A percentile compares a stretch with the other conserved stretches of the same genome.
phyloP scores from a whole-genome alignment of 1,139 yeast genomes.

The Yamadazyma jaroonii region DNA sequence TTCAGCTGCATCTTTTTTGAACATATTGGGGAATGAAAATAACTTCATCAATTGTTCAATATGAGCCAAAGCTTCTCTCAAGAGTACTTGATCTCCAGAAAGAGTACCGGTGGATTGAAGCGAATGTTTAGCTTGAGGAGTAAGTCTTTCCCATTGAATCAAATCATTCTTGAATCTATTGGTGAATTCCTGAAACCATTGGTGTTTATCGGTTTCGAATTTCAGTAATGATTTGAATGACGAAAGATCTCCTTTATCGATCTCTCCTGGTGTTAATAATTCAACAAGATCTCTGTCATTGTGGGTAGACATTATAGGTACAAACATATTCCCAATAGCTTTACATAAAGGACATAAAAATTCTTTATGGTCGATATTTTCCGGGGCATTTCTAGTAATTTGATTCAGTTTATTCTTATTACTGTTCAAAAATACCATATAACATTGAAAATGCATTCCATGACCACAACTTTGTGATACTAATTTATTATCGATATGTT shows the following conservation, averaged over 20 bases:
- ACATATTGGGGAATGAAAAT: conserved; percentile 39
- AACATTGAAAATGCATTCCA: conserved; percentile 86
- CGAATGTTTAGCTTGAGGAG: conserved; percentile 27
- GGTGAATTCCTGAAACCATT: conserved; percentile 29
- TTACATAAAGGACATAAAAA: conserved; percentile 91
- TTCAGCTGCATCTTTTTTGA: conserved; percentile 34
- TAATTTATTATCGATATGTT: conserved; percentile 42
- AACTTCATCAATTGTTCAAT: conserved; percentile 37
- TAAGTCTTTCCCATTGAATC: conserved; percentile 22
- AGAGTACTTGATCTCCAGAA: conserved; percentile 23
- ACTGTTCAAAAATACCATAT: conserved; percentile 52
- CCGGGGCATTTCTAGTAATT: conserved; percentile 81
- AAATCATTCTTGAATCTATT: conserved; percentile 22
- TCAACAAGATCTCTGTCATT: conserved; percentile 32
- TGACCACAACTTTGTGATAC: conserved; percentile 88
- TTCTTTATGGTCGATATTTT: conserved; percentile 65
- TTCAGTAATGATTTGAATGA: conserved; percentile 16
- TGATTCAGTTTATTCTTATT: conserved; percentile 60
- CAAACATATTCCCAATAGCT: conserved; percentile 76
- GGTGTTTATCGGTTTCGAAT: conserved; percentile 16
- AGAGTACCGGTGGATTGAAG: conserved; percentile 15
- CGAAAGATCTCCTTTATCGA: conserved; percentile 10
- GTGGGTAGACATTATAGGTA: conserved; percentile 62
- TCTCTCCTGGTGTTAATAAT: conserved; percentile 17
- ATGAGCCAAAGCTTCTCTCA: conserved; percentile 28